phyloP scores from a whole-genome alignment of 2,329 filamentous ascomycete genomes.

The Aspergillus pseudoviridinutans region DNA sequence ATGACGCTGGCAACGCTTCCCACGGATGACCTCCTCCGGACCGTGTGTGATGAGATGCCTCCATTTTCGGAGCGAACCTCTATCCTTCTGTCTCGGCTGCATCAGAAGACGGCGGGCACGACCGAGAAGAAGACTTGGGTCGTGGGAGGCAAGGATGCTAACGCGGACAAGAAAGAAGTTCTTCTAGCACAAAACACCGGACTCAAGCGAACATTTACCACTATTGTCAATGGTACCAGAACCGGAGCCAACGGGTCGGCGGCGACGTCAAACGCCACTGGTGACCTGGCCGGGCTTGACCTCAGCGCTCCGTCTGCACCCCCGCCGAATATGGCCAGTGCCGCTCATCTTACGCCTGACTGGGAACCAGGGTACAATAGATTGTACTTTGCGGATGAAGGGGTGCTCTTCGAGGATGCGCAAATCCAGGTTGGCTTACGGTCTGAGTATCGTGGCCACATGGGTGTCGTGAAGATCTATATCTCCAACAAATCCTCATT shows the following conservation, averaged over 20 bases:
- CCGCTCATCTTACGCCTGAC: slow-evolving; percentile 86
- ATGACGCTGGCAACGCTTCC: slow-evolving; percentile 78
- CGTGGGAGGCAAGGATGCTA: slow-evolving; percentile 93
- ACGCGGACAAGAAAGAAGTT: slow-evolving; percentile 74
- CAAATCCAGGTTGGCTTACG: slow-evolving; percentile 90
- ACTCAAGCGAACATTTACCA: slow-evolving; percentile 79
- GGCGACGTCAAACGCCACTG: slow-evolving; percentile 44
- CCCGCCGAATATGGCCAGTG: slow-evolving; percentile 82
- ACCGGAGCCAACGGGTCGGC: slow-evolving; percentile 33
- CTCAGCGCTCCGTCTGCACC: slow-evolving; percentile 58
- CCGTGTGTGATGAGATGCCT: slow-evolving; percentile 97
- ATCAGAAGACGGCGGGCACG: slow-evolving; percentile 89
- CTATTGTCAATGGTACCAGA: slow-evolving; percentile 43
- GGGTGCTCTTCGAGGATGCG: slow-evolving; percentile 88
- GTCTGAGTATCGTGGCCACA: slow-evolving; percentile 90
- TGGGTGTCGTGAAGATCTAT: slow-evolving; percentile 92
- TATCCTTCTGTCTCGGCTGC: slow-evolving; percentile 81
- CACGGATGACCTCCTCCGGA: slow-evolving; percentile 85
- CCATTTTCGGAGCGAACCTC: slow-evolving; percentile 94
- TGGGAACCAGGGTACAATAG: slow-evolving; percentile 90
- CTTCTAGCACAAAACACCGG: slow-evolving; percentile 75
- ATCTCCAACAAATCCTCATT: slow-evolving; percentile 91
- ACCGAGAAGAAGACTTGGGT: slow-evolving; percentile 97
- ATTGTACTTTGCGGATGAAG: slow-evolving; percentile 74
- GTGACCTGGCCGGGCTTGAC: slow-evolving; percentile 79